phyloP scores from a whole-genome alignment of 2,329 filamentous ascomycete genomes.

The Nemania sp. region DNA sequence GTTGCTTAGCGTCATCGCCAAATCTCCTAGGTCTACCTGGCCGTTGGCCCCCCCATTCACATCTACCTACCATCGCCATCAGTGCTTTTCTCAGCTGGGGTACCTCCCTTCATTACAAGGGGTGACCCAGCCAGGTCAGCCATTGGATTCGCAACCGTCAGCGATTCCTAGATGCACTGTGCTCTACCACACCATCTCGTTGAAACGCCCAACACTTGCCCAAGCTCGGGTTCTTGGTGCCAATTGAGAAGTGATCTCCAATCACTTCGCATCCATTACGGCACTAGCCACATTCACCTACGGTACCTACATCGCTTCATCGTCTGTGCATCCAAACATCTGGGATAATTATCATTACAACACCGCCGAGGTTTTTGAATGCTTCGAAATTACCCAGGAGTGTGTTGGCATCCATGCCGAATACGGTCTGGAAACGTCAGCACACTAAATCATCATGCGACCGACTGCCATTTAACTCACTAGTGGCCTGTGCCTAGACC shows the following conservation, averaged over 20 bases:
- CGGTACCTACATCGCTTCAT: background rate
- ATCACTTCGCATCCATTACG: slow-evolving; percentile 16
- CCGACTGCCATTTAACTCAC: slow-evolving; percentile 6
- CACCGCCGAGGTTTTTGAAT: background rate
- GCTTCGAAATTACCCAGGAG: slow-evolving; percentile 26
- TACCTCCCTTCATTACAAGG: slow-evolving; percentile 4
- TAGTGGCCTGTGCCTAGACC: slow-evolving; percentile 1
- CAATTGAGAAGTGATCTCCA: slow-evolving; percentile 30
- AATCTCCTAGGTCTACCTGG: slow-evolving; percentile 17
- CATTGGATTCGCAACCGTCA: slow-evolving; percentile 27
- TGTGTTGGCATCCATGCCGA: slow-evolving; percentile 18
- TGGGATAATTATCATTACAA: slow-evolving; percentile 26
- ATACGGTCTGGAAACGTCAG: slow-evolving; percentile 33
- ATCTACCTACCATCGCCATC: background rate
- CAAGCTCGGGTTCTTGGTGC: slow-evolving; percentile 26
- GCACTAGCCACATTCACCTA: slow-evolving; percentile 29
- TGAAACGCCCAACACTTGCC: slow-evolving; percentile 31
- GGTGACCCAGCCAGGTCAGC: slow-evolving; percentile 13
- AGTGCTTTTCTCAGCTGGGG: slow-evolving; percentile 1
- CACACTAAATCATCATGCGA: slow-evolving; percentile 29
- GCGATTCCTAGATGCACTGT: slow-evolving; percentile 27
- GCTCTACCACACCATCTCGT: slow-evolving; percentile 22
- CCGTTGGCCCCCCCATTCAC: slow-evolving; percentile 1
- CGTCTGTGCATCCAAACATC: slow-evolving; percentile 1
- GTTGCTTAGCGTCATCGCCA: slow-evolving; percentile 32